Evolutionary conservation across 1,284 basidiomycete species (phyloP), one percentile per base, ranked within the genome.

Genomic region (Schizophyllum commune): DNA sequence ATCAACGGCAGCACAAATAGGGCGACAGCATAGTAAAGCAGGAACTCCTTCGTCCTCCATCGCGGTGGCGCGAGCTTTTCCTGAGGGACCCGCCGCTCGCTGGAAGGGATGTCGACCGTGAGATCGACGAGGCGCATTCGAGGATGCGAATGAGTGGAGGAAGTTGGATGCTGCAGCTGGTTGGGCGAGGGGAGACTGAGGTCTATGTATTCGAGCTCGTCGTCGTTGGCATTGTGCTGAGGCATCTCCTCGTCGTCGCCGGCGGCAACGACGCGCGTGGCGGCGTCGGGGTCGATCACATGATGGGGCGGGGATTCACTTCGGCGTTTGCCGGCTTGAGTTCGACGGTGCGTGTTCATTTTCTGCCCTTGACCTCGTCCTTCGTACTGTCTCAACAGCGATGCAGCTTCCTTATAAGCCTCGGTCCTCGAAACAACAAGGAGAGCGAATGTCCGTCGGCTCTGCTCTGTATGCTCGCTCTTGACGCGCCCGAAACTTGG

Each of bases 31-130:
- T 80, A 86, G 75, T 98, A 98, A 58, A 90, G 69, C 63, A 83
- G 77, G 76, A 97, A 98, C 73, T 98, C 96, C 17, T 77, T 73
- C 0, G 93, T 91, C 56, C 74, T 75, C 96, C 96, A 98, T 75
- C 91, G 73, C 32, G 85, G 66, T 7, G 76, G 76, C 2, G 75
- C 72, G 34, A 70, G 21, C 60, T 61, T 63, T 62, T 57, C 64
- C 68, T 68, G 63, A 62, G 62, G 17, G 55, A 64, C 22, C 60
- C 71, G 53, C 56, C 54, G 73, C 60, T 70, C 70, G 0, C 78
- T 73, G 19, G 75, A 69, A 4, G 83, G 78, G 27, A 80, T 78
- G 58, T 80, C 70, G 4, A 85, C 75, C 0, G 84, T 85, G 15
- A 84, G 64, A 69, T 60, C 71, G 64, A 19, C 63, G 20, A 70